These are phyloP conservation scores for Lipomyces kockii DNA, from an alignment of 805 yeast species.

Conservation along the genomic window DNA sequence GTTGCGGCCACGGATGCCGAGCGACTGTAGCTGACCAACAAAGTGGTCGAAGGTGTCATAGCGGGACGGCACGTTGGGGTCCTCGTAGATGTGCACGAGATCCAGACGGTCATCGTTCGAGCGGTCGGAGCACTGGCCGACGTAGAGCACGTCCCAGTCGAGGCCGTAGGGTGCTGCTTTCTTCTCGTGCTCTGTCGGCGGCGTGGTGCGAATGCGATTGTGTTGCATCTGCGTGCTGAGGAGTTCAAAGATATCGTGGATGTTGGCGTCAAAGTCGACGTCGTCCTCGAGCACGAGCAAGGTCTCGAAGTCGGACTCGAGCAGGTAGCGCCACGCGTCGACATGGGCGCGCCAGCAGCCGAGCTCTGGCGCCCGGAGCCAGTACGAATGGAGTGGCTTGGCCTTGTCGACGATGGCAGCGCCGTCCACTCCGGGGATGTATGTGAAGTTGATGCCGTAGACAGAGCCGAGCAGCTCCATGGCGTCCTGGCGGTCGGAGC, in stretches of 20 bases:
- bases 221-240: constrained; percentile 24
- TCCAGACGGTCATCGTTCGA: constrained; percentile 20
- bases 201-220: constrained; percentile 22
- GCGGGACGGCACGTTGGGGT: constrained; percentile 20
- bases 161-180: constrained; percentile 26
- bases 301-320: constrained; percentile 22
- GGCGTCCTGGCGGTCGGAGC: constrained; percentile 30
- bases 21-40: constrained; percentile 11
- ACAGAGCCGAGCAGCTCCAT: constrained; percentile 19
- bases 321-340: constrained; percentile 26
- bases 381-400: constrained; percentile 16
- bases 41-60: constrained; percentile 6
- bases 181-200: constrained; percentile 20
- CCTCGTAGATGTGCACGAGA: constrained; percentile 26
- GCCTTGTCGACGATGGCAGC: constrained; percentile 15
- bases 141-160: constrained; percentile 30
- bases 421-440: constrained; percentile 24
- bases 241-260: constrained; percentile 21
- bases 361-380: constrained; percentile 18
- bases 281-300: constrained; percentile 29
- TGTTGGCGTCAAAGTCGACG: constrained; percentile 26
- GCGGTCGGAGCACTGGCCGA: constrained; percentile 31
- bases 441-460: constrained; percentile 18
- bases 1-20: constrained; percentile 7
- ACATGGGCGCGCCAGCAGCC: constrained; percentile 33